Base-by-base conservation (phyloP, 2,329 filamentous ascomycete genomes). In the Ophiostoma tasmaniense region DNA sequence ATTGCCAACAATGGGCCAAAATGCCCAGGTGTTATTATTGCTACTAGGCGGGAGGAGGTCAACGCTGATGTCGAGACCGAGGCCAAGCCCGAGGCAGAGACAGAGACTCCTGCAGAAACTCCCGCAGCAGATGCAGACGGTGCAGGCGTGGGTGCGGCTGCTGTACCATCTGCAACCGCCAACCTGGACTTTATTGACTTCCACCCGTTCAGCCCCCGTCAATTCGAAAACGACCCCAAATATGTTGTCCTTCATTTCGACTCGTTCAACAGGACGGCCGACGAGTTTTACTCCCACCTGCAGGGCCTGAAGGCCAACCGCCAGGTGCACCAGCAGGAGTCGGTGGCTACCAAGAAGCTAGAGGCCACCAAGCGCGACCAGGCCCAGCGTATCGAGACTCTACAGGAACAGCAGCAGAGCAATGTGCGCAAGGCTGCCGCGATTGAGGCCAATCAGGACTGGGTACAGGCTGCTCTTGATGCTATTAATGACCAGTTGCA, bases 211-310 rank as follows among this genome's bases (percentile, higher is more conserved):
- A 82, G 90, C 52, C 95, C 95, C 0, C 82, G 84, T 28, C 94
- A 98, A 73, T 90, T 96, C 71, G 86, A 89, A 71, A 82, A 85
- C 7, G 87, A 93, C 69, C 81, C 87, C 0, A 80, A 83, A 0
- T 85, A 89, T 30, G 85, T 87, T 2, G 87, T 96, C 20, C 76
- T 98, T 14, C 86, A 91, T 68, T 93, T 93, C 73, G 85, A 92
- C 7, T 90, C 89, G 11, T 98, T 96, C 81, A 97, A 97, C 78
- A 90, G 90, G 75, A 95, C 93, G 0, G 93, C 97, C 0, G 95
- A 99, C 76, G 92, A 97, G 73, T 99, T 97, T 80, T 98, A 96
- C 78, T 98, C 95, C 0, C 98, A 94, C 0, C 87, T 98, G 33
- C 95, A 99, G 79, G 92, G 93, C 0, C 94, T 97, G 76, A 96